Base-by-base conservation (phyloP, 768 basidiomycete species). In the Trametes coccinea region DNA sequence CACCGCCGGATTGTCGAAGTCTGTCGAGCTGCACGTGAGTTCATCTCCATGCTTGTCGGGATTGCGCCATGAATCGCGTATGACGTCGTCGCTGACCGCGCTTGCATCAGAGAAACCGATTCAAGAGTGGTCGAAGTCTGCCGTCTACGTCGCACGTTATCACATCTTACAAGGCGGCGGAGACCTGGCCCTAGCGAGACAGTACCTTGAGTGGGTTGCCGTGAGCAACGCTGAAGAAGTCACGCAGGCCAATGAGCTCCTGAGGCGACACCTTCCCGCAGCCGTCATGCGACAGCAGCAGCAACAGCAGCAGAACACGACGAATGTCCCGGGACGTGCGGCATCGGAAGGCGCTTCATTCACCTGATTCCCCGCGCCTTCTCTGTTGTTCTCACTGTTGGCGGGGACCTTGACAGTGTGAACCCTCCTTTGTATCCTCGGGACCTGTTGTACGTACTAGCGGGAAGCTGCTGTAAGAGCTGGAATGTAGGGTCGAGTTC, bases 211-310 rank as follows among this genome's bases (percentile, higher is more conserved):
- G 60, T 79, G 79, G 50, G 85, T 97, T 30, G 86, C 90, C 3
- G 75, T 75, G 48, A 93, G 90, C 68, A 94, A 95, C 74, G 84
- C 85, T 10, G 91, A 93, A 69, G 92, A 95, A 67, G 90, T 90
- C 16, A 82, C 81, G 11, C 81, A 80, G 56, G 93, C 91, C 0
- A 79, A 84, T 44, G 91, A 92, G 44, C 73, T 91, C 70, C 74
- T 94, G 61, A 89, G 89, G 69, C 75, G 73, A 13, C 50, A 64
- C 39, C 47, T 63, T 22, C 62, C 62, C 22, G 53, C 51, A 22
- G 75, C 87, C 17, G 84, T 82, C 46, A 53, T 53, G 40, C 56
- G 52, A 29, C 56, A 57, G 51, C 57, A 43, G 41, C 41, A 43
- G 41, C 41, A 43, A n/a, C 41, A 39, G 31, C 51, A 52, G 51